These are phyloP conservation scores for Daldinia vernicosa DNA, from an alignment of 495 filamentous ascomycete genomes.

Conservation along the genomic window DNA sequence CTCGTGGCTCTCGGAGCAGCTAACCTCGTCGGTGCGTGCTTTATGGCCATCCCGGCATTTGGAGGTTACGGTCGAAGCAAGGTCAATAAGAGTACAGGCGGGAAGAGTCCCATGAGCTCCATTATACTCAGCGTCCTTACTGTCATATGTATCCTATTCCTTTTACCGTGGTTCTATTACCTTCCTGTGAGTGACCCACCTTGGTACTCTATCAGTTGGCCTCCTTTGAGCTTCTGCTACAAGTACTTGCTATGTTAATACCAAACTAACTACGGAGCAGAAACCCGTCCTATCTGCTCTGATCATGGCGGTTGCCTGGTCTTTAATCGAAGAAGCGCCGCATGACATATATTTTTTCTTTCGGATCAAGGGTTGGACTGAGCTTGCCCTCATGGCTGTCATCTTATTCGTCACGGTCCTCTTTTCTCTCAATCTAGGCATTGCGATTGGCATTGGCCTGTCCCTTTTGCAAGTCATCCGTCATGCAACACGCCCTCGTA, in stretches of 20 bases:
- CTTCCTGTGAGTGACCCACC: slow-evolving; percentile 72
- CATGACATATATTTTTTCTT: slow-evolving; percentile 91
- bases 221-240: neutral
- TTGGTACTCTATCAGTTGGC: neutral
- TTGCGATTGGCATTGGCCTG: slow-evolving; percentile 87
- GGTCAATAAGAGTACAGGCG: slow-evolving; percentile 90
- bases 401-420: slow-evolving; percentile 95
- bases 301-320: slow-evolving; percentile 95
- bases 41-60: slow-evolving; percentile 91
- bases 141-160: slow-evolving; percentile 76
- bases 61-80: slow-evolving; percentile 97
- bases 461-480: slow-evolving; percentile 89
- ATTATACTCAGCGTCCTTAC: slow-evolving; percentile 85
- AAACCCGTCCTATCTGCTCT: slow-evolving; percentile 94
- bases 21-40: slow-evolving; percentile 89
- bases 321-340: slow-evolving; percentile 93
- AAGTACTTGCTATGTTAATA: neutral
- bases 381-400: slow-evolving; percentile 84
- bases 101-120: slow-evolving; percentile 90
- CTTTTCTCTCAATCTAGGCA: slow-evolving; percentile 84
- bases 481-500: slow-evolving; percentile 88
- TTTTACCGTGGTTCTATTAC: slow-evolving; percentile 93
- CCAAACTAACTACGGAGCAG: slow-evolving; percentile 56
- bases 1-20: slow-evolving; percentile 91
- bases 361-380: slow-evolving; percentile 81